Conservation (phyloP, 2,329 filamentous ascomycete genomes). For the Cladosporium sp. region DNA sequence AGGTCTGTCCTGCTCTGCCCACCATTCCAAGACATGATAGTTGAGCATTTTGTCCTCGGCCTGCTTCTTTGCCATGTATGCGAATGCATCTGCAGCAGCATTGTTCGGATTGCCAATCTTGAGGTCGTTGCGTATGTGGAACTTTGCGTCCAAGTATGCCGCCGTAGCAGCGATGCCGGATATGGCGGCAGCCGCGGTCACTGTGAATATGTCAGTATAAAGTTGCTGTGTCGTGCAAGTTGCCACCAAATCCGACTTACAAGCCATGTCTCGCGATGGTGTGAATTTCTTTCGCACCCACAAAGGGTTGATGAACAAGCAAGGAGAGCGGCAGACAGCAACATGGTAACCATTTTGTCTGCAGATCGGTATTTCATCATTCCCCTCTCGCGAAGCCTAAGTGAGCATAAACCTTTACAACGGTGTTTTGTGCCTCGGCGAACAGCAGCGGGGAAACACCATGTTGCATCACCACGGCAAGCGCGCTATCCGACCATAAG, state of each 20-base stretch:
- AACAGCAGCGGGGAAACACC: constrained; percentile 3
- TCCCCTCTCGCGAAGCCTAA: constrained; percentile 3
- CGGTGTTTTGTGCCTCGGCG: constrained; percentile 1
- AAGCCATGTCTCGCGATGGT: background rate
- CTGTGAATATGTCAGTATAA: background rate
- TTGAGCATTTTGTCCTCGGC: constrained; percentile 25
- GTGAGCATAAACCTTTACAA: background rate
- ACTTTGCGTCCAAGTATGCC: constrained; percentile 69
- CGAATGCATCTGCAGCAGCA: constrained; percentile 25
- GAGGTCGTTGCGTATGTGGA: constrained; percentile 65
- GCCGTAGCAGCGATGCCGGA: constrained; percentile 32
- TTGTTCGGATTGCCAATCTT: constrained; percentile 27
- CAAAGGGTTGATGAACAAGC: background rate
- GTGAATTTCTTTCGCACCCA: background rate
- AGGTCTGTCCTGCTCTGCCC: constrained; percentile 27
- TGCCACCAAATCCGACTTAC: background rate
- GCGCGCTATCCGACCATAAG: background rate
- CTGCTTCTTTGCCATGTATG: constrained; percentile 28
- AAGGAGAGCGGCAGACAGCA: background rate
- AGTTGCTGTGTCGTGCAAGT: background rate
- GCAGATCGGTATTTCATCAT: background rate
- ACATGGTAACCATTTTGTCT: background rate
- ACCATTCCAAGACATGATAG: constrained; percentile 31
- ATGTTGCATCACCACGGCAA: background rate
- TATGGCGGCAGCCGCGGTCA: constrained; percentile 28